A percentile compares a stretch with the other conserved stretches of the same genome.
Evolutionary conservation across 1,284 basidiomycete genomes (phyloP).

Genomic region (Stygiomarasmius scandens): DNA sequence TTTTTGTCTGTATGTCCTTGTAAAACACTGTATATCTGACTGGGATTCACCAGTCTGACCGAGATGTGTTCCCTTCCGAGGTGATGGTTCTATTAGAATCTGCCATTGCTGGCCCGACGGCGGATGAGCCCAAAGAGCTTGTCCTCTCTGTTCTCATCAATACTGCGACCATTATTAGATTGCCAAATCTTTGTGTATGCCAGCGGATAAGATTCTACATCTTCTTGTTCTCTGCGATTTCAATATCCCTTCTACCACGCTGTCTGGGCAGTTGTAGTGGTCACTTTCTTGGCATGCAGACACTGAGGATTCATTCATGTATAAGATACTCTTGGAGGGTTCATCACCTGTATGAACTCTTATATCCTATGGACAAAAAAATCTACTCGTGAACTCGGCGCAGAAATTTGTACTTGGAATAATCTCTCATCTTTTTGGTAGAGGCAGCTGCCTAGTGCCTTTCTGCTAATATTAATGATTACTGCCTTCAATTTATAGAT

Average conservation of each 20-base stretch:
- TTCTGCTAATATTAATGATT: not conserved
- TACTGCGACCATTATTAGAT: slow-evolving; percentile 25
- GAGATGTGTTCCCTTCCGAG: no score
- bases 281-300: slow-evolving; percentile 22
- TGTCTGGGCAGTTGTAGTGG: slow-evolving; percentile 15
- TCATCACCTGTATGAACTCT: not conserved
- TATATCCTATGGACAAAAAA: slow-evolving; percentile 11
- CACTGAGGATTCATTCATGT: no score
- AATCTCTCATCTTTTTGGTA: not conserved
- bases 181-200: slow-evolving; percentile 23
- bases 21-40: not conserved
- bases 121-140: slow-evolving; percentile 14
- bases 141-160: slow-evolving; percentile 25
- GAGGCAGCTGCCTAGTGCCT: not conserved
- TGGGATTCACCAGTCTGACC: not conserved
- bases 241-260: slow-evolving; percentile 13
- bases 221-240: slow-evolving; percentile 12
- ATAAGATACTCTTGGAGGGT: no score
- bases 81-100: not conserved
- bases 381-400: slow-evolving; percentile 1
- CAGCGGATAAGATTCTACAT: slow-evolving; percentile 17
- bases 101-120: not conserved
- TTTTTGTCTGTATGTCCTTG: not conserved
- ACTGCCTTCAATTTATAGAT: no score
- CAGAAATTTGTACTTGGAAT: not conserved